These are phyloP conservation scores for Diaporthe vexans DNA, from an alignment of 2,329 filamentous ascomycete genomes.

Conservation along the genomic window DNA sequence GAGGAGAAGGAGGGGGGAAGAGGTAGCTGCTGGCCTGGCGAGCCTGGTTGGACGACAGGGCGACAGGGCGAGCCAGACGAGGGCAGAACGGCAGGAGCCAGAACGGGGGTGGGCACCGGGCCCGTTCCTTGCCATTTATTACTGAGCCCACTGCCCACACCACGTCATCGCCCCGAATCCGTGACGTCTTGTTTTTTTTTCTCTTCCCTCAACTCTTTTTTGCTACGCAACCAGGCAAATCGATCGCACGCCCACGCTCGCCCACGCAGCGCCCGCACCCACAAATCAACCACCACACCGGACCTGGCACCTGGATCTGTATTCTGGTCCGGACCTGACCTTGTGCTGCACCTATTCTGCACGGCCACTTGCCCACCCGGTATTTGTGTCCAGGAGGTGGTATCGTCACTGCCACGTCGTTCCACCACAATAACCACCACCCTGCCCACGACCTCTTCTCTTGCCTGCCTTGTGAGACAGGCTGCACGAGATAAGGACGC, in stretches of 20 bases:
- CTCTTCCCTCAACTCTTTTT: slow-evolving; percentile 41
- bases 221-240: slow-evolving; percentile 28
- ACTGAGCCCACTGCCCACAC: slow-evolving; percentile 41
- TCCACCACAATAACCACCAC: slow-evolving; percentile 10
- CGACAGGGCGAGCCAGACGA: neutral
- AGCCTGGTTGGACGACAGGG: neutral
- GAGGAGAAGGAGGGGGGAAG: neutral
- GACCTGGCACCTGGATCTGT: slow-evolving; percentile 11
- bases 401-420: slow-evolving; percentile 30
- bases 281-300: slow-evolving; percentile 18
- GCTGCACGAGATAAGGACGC: neutral
- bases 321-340: slow-evolving; percentile 14
- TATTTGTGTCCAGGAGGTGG: slow-evolving; percentile 5
- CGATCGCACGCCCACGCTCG: neutral
- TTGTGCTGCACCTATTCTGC: slow-evolving; percentile 19
- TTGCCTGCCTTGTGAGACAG: slow-evolving; percentile 14
- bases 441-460: neutral
- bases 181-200: slow-evolving; percentile 42
- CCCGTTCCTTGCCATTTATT: slow-evolving; percentile 42
- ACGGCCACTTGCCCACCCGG: slow-evolving; percentile 4
- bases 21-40: neutral
- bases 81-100: slow-evolving; percentile 23
- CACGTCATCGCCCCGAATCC: slow-evolving; percentile 43
- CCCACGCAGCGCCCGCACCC: slow-evolving; percentile 22
- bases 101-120: slow-evolving; percentile 25